Percentiles rank a stretch among this genome's conserved stretches.
Evolutionary conservation across 1,139 yeast genomes (phyloP).

Genomic region (Saccharomyces pastorianus): DNA sequence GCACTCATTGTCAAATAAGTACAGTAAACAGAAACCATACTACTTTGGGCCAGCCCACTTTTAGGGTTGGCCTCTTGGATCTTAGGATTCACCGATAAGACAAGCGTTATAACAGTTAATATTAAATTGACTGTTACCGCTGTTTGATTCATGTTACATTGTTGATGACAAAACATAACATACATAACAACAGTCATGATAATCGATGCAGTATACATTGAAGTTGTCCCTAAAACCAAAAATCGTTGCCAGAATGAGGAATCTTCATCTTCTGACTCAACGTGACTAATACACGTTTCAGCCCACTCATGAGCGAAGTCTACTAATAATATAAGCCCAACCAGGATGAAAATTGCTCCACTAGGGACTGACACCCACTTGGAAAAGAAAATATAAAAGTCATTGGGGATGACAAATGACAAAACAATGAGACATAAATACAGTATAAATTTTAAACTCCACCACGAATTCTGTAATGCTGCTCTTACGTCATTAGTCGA

Average conservation of each 20-base stretch:
- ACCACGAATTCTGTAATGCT: conserved; percentile 78
- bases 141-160: conserved; percentile 85
- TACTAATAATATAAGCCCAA: conserved; percentile 82
- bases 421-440: conserved; percentile 53
- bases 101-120: conserved; percentile 55
- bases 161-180: conserved; percentile 71
- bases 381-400: conserved; percentile 83
- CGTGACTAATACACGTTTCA: conserved; percentile 84
- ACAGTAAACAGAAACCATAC: conserved; percentile 92
- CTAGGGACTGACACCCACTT: conserved; percentile 79
- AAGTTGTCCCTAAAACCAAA: conserved; percentile 75
- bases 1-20: conserved; percentile 90
- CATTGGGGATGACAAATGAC: conserved; percentile 78
- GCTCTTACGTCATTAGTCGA: conserved; percentile 77
- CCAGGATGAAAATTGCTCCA: conserved; percentile 77
- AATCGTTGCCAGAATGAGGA: conserved; percentile 65
- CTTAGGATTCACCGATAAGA: conserved; percentile 66
- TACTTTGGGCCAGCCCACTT: conserved; percentile 93
- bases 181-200: conserved; percentile 73
- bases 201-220: conserved; percentile 71
- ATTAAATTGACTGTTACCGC: conserved; percentile 74
- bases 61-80: conserved; percentile 90
- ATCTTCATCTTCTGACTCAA: conserved; percentile 76
- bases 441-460: conserved; percentile 67
- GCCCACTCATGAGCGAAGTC: conserved; percentile 99